Evolutionary conservation across 306 rosid genomes (phyloP), one percentile per base, ranked within the genome.

Genomic region (Acacia confusa): DNA sequence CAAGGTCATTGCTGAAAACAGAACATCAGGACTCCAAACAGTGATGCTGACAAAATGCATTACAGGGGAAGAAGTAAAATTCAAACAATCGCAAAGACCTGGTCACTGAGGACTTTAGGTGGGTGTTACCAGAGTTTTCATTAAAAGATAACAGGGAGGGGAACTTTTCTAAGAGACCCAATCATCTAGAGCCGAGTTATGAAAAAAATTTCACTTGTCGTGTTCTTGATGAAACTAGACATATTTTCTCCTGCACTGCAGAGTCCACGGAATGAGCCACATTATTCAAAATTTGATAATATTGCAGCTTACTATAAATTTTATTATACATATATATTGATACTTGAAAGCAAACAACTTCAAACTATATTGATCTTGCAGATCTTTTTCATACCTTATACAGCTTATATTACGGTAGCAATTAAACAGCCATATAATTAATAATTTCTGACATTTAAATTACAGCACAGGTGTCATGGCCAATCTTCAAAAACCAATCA

Each of bases 21-120:
- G 47, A 76, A 43, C 32, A 72, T 63, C 63, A 79, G 22, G 40
- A 28, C 34, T 44, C 48, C 20, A n/a, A 3, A 40, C 20, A 10
- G 48, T 41, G 17, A 48, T 65, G 67, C 47, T 19, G 40, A 55
- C 78, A 66, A 34, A 76, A 64, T 60, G 28, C 22, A 27, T 61
- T 74, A 81, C 70, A 48, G 34, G 32, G 75, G 76, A 47, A 58
- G 72, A 71, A 15, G 34, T 70, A 22, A 47, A 17, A 43, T 28
- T 27, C 32, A 70, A 69, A 34, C 38, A 82, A 61, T 63, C 12
- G 13, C 72, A 75, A 63, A 44, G 36, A 75, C 44, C 52, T n/a
- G 41, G 27, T 52, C 65, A 71, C 66, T 27, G 17, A 63, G 28
- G 74, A 76, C 20, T 15, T 63, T 5, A 28, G 38, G n/a, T 28